Conservation (phyloP, 2,329 filamentous ascomycete genomes). For the Clonostachys rosea region DNA sequence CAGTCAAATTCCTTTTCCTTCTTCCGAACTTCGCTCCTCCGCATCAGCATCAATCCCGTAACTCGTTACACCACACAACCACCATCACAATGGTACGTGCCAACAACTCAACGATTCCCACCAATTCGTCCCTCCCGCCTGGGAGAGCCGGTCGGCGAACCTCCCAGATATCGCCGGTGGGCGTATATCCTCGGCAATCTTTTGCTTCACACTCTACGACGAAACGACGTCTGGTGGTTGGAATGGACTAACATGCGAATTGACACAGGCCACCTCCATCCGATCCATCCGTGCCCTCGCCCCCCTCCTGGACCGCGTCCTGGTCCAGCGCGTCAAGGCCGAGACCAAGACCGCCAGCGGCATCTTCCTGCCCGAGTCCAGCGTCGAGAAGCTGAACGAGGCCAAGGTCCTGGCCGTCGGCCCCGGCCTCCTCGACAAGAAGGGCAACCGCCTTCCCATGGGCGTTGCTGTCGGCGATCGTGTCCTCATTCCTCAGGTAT, state of each 20-base stretch:
- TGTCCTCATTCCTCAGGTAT: slow-evolving; percentile 91
- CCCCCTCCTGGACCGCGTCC: slow-evolving; percentile 94
- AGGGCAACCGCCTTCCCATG: slow-evolving; percentile 83
- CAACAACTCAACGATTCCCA: neutral
- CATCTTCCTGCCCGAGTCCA: slow-evolving; percentile 96
- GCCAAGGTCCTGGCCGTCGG: slow-evolving; percentile 94
- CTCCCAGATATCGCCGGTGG: too few relatives aligned
- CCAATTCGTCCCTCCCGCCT: neutral
- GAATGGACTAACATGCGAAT: too few relatives aligned
- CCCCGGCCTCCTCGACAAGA: slow-evolving; percentile 80
- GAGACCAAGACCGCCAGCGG: slow-evolving; percentile 94
- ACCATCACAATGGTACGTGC: slow-evolving; percentile 9
- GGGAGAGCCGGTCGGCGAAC: neutral
- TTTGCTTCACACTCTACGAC: too few relatives aligned
- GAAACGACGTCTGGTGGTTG: too few relatives aligned
- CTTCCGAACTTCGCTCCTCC: slow-evolving; percentile 1
- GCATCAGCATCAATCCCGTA: slow-evolving; percentile 1
- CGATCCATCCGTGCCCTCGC: slow-evolving; percentile 94
- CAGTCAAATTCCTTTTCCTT: neutral
- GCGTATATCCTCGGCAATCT: too few relatives aligned
- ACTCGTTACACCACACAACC: slow-evolving; percentile 7
- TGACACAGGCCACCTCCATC: slow-evolving; percentile 62
- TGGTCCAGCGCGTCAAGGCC: slow-evolving; percentile 96
- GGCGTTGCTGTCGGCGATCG: slow-evolving; percentile 81
- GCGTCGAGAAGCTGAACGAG: slow-evolving; percentile 98